Base-by-base conservation (phyloP, 805 yeast genomes). In the Torulaspora microellipsoides region DNA sequence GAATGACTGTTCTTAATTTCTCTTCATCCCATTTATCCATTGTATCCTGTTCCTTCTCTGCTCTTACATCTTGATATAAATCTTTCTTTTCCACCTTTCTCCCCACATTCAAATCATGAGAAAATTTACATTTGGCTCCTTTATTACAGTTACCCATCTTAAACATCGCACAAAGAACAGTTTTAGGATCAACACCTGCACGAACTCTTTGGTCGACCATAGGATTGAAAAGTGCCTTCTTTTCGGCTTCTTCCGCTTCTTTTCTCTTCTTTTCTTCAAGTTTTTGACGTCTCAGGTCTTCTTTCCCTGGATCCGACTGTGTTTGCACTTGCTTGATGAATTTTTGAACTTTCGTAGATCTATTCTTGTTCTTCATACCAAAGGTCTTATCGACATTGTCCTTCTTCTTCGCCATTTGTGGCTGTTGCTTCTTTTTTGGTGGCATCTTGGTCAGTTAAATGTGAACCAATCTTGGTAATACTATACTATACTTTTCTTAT, bases 21-120 rank as follows among this genome's bases (percentile, higher is more conserved):
- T 83, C 97, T 68, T 91, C 97, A 68, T 93, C 98, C 98, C 98
- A 91, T 36, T 74, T 75, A 56, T 89, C 97, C 96, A 91, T 89
- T 4, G 93, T 86, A 66, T 93, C 98, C 15, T 72, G 73, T 53
- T 81, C 83, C 62, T 85, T 83, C 50, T 69, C 69, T 32, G 55
- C 54, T 65, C 96, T 80, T 31, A 82, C 88, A 69, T 93, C 99
- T 9, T 93, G 81, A 69, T 93, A 93, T 58, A 91, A 75, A 69
- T 93, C 97, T 67, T 76, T 89, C 81, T 93, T 93, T 38, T 77
- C 86, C 28, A 84, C 86, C 66, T 85, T 90, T 65, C 96, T 80
- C 30, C 90, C 98, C 20, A 87, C 77, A 48, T 78, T 75, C 61
- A 86, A 66, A 64, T 93, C 95, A 66, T 93, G 99, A 36, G 95